Evolutionary conservation across 2,329 filamentous ascomycete genomes (phyloP), one percentile per base, ranked within the genome.

Genomic region (Monosporascus sp.): DNA sequence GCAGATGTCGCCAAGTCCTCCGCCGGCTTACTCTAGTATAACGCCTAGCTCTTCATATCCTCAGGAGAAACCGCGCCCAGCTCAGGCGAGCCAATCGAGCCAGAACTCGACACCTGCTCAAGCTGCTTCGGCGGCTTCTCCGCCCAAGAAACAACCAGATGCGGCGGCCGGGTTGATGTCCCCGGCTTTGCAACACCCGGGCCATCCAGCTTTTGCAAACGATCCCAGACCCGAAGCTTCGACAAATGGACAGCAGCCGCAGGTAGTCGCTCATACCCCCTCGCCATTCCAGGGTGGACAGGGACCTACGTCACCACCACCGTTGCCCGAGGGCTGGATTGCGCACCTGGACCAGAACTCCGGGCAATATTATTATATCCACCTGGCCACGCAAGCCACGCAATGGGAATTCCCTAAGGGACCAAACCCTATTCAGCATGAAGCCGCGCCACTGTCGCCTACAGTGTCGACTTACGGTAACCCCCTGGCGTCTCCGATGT

Each of bases 331-430:
- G 73, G 94, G 94, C 36, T 99, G 94, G 94, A 97, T 99, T 65
- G 91, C 94, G 20, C 94, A 97, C 69, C 79, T 97, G 5, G 94
- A 99, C 68, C 89, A 91, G 61, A 96, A 89, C 67, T 97, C 93
- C 2, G 94, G 94, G 1, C 93, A 97, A 67, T 99, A 97, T 72
- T 99, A 99, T 71, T 99, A 99, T 66, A 99, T 99, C 55, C 94
- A 99, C 69, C 80, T 99, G 31, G 89, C 92, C 1, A 92, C 90
- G 0, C 94, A 97, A 68, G 91, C 92, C 3, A 99, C 94, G 1
- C 94, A 99, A 68, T 99, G 94, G 94, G 94, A 99, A 66, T 97
- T 97, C 61, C 94, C 94, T 27, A 97, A 97, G 73, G 93, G 93
- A 0, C 92, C 92, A 0, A 96, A 91, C 24, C 93, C 93, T 1